These are phyloP conservation scores for Gossypium stocksii DNA, from an alignment of 345 rosid species.

Conservation along the genomic window DNA sequence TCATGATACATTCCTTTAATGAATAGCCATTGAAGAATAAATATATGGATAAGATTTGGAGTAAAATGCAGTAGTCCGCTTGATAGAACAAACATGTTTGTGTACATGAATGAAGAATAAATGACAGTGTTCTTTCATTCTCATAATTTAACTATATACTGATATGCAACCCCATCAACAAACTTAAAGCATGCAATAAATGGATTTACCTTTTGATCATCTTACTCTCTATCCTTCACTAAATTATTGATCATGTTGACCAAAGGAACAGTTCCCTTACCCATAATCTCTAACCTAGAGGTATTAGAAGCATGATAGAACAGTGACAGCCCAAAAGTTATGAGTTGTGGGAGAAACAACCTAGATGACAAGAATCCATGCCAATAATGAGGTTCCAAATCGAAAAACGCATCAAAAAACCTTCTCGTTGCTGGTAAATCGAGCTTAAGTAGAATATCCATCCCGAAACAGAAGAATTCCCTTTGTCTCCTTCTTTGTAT, in stretches of 20 bases:
- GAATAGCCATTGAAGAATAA: too few species aligned
- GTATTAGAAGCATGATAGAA: conserved; percentile 83
- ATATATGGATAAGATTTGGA: neutral
- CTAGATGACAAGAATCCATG: conserved; percentile 77
- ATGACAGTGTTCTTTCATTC: too few species aligned
- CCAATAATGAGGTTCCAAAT: conserved; percentile 43
- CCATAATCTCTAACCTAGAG: conserved; percentile 93
- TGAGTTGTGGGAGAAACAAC: conserved; percentile 74
- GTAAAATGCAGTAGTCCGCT: neutral
- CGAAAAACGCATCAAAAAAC: conserved; percentile 86
- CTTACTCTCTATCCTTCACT: conserved; percentile 27
- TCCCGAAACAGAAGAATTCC: conserved; percentile 99
- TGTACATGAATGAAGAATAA: neutral
- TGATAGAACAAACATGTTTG: neutral
- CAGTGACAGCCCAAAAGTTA: conserved; percentile 74
- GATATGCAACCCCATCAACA: too few species aligned
- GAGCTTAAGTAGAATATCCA: conserved; percentile 89
- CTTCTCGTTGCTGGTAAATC: conserved; percentile 79
- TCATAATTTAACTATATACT: too few species aligned
- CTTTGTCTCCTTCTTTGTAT: conserved; percentile 86
- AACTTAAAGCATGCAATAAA: neutral
- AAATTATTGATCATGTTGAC: conserved; percentile 79
- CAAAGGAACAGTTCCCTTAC: conserved; percentile 86
- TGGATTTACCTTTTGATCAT: neutral
- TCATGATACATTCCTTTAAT: too few species aligned